Evolutionary conservation across 73 alveolate genomes (phyloP), one percentile per base, ranked within the genome.

Genomic region (Paramecium biaurelia): DNA sequence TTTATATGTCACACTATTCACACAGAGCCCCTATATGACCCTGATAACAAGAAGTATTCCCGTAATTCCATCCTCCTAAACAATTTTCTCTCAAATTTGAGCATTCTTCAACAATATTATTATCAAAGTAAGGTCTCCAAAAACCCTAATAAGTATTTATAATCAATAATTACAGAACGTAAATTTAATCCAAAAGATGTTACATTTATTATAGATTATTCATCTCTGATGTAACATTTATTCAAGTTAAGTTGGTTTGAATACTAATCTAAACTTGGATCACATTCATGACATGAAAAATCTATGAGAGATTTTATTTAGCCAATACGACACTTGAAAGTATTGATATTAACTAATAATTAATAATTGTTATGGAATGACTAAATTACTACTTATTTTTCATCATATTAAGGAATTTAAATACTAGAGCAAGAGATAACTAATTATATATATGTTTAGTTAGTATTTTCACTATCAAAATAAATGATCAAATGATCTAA

Each of bases 21-120:
- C 93, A 86, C 0, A 86, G 11, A 5, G 93, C 93, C 10, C 93
- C 93, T 15, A 86, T 58, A 21, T 86, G 93, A 21, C 93, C 93
- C 32, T 34, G 8, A 15, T 38, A 26, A 58, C 93, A 86, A 6
- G 74, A 49, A 57, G 37, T 14, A 59, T 86, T 88, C 3, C 93
- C 93, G n/a, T 59, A 41, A n/a, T 58, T 32, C 85, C 82, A 86
- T n/a, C 70, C 70, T 15, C 93, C 93, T 14, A 12, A 9, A 34
- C 93, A 86, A 67, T 86, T 86, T 14, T 11, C 45, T 7, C 5
- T 1, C 6, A 79, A 41, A 45, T 79, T 79, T 30, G 5, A 43
- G 15, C 90, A 79, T 43, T 21, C 47, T 43, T 41, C 70, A 5
- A 41, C 10, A 23, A 23, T 10, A 47, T 41, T 24, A 9, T 41